Conservation (phyloP, 306 rosid species). For the Carpinus viminea region DNA sequence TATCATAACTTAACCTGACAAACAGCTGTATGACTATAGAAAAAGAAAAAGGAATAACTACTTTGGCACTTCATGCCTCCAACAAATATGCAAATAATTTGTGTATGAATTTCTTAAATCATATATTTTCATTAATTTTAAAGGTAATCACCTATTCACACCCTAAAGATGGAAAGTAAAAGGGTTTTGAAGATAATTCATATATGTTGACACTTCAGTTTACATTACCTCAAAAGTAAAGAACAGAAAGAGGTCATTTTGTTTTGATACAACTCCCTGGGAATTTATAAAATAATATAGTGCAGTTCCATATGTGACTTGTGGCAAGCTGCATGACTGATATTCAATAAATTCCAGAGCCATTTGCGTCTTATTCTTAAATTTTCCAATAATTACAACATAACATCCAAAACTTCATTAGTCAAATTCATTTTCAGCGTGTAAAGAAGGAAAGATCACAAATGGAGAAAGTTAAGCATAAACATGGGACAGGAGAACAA, state of each 20-base stretch:
- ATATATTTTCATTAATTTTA: neutral
- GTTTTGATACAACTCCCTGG: conserved; percentile 20
- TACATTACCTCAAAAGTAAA: neutral
- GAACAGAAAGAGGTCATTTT: conserved; percentile 11
- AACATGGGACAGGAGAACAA: conserved; percentile 9
- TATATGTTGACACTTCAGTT: conserved; percentile 6
- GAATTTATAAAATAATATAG: conserved; percentile 6
- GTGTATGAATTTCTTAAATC: neutral
- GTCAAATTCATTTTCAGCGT: neutral
- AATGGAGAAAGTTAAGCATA: conserved; percentile 9
- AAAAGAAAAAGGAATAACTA: neutral
- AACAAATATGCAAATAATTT: neutral
- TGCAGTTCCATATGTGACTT: conserved; percentile 15
- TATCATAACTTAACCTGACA: neutral
- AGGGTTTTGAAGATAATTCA: conserved; percentile 20
- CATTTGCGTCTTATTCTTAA: conserved; percentile 17
- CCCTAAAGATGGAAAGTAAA: neutral
- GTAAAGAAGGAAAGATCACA: neutral
- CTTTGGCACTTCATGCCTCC: neutral
- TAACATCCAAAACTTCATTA: neutral
- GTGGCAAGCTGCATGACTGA: conserved; percentile 5
- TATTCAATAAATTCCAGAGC: conserved; percentile 13
- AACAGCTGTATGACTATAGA: neutral
- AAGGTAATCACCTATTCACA: neutral
- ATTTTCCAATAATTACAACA: neutral